phyloP scores from a whole-genome alignment of 2,329 filamentous ascomycete species.

The Phaeosphaeria sp. region DNA sequence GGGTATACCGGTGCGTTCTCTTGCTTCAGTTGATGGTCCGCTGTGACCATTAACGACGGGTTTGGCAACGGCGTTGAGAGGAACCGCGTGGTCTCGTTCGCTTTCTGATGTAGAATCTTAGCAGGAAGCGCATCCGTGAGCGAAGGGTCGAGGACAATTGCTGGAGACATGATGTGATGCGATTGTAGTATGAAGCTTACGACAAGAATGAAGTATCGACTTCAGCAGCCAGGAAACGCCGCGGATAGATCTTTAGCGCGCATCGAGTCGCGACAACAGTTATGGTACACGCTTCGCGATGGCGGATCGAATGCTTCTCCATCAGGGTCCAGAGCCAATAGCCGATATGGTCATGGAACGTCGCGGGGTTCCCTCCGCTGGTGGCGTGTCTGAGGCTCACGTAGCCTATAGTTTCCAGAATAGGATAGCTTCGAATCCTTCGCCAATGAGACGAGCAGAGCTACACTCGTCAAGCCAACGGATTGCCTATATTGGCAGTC shows the following conservation, averaged over 20 bases:
- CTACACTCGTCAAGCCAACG: background rate
- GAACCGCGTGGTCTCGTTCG: slow-evolving; percentile 16
- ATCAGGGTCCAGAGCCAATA: background rate
- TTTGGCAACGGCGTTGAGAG: slow-evolving; percentile 50
- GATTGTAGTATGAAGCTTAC: background rate
- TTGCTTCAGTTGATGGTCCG: slow-evolving; percentile 64
- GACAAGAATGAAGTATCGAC: background rate
- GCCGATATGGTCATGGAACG: background rate
- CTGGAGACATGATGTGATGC: slow-evolving; percentile 21
- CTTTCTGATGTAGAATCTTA: slow-evolving; percentile 12
- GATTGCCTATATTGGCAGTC: slow-evolving; percentile 10
- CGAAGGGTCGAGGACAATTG: slow-evolving; percentile 11
- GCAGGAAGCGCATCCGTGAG: background rate
- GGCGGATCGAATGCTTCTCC: background rate
- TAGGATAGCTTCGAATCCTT: slow-evolving; percentile 1
- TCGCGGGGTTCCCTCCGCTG: background rate
- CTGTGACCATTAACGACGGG: slow-evolving; percentile 65
- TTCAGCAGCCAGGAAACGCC: background rate
- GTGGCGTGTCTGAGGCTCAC: background rate
- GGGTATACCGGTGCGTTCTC: slow-evolving; percentile 64
- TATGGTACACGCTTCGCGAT: background rate
- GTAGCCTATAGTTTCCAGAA: slow-evolving; percentile 14
- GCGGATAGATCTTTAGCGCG: background rate
- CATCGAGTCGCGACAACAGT: background rate
- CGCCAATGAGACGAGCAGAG: background rate